Evolutionary conservation across 768 basidiomycete genomes (phyloP).

Genomic region (Boletus edulis): DNA sequence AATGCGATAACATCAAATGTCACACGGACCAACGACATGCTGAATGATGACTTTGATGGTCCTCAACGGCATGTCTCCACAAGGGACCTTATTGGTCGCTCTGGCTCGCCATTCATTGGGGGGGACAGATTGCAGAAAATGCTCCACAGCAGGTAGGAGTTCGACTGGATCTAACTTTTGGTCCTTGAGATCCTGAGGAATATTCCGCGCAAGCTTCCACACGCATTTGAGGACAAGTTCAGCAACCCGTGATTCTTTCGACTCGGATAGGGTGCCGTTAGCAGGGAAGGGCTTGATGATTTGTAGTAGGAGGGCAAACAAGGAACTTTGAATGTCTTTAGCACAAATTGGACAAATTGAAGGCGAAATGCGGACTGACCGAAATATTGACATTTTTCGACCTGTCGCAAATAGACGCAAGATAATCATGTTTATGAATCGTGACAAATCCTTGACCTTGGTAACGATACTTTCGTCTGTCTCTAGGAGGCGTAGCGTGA

Average conservation of each 20-base stretch:
- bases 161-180: slow-evolving; percentile 81
- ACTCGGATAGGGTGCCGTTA: slow-evolving; percentile 67
- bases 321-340: slow-evolving; percentile 32
- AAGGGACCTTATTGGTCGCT: slow-evolving; percentile 86
- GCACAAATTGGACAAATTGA: neutral
- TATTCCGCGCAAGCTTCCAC: slow-evolving; percentile 95
- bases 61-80: slow-evolving; percentile 96
- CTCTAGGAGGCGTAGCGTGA: slow-evolving; percentile 87
- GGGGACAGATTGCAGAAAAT: slow-evolving; percentile 89
- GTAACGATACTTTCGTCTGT: slow-evolving; percentile 84
- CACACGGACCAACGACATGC: slow-evolving; percentile 85
- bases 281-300: slow-evolving; percentile 82
- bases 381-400: slow-evolving; percentile 85
- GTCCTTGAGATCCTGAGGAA: slow-evolving; percentile 86
- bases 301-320: slow-evolving; percentile 79
- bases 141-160: slow-evolving; percentile 88
- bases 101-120: slow-evolving; percentile 96
- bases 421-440: slow-evolving; percentile 99
- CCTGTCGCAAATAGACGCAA: slow-evolving; percentile 90
- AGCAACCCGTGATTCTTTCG: slow-evolving; percentile 84
- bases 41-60: slow-evolving; percentile 99
- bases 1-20: neutral
- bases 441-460: slow-evolving; percentile 89
- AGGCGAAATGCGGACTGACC: slow-evolving; percentile 46
- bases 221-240: slow-evolving; percentile 95